A percentile compares a stretch with the other conserved stretches of the same genome.
phyloP scores from a whole-genome alignment of 768 basidiomycete species.

The Tricholoma saponaceum region DNA sequence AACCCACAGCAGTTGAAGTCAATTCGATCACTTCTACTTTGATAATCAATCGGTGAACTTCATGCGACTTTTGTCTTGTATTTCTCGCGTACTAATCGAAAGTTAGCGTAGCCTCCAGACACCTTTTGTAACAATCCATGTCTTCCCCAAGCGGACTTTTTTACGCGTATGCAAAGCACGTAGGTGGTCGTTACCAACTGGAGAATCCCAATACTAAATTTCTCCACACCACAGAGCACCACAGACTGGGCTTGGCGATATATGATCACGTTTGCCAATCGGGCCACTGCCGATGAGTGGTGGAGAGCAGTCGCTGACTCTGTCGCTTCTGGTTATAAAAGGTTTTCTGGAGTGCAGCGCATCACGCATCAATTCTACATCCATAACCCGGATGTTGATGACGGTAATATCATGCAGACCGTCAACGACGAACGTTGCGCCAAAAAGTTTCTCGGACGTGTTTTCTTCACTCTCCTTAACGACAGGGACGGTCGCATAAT shows the following conservation, averaged over 20 bases:
- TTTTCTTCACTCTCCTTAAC: conserved; percentile 15
- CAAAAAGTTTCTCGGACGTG: conserved; percentile 2
- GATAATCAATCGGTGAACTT: no score
- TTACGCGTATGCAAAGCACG: conserved; percentile 17
- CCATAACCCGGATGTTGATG: conserved; percentile 2
- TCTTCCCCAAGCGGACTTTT: conserved; percentile 7
- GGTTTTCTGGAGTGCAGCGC: conserved; percentile 10
- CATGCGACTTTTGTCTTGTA: no score
- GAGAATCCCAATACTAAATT: conserved; percentile 11
- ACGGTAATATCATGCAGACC: conserved; percentile 5
- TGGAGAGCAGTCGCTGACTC: conserved; percentile 19
- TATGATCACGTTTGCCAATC: conserved; percentile 18
- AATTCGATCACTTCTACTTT: no score
- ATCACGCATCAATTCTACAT: conserved; percentile 15
- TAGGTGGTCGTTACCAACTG: conserved; percentile 13
- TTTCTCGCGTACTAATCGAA: no score
- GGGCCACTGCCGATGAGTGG: conserved; percentile 22
- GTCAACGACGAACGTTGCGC: conserved; percentile 5
- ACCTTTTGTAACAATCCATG: not conserved
- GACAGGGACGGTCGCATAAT: conserved; percentile 11
- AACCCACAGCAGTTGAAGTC: no score
- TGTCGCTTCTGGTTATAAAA: conserved; percentile 3
- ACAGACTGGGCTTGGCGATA: conserved; percentile 14
- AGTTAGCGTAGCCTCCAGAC: no score
- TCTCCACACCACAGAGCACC: conserved; percentile 2